These are phyloP conservation scores for Aspergillus incahuasiensis DNA, from an alignment of 495 filamentous ascomycete species.

Conservation along the genomic window DNA sequence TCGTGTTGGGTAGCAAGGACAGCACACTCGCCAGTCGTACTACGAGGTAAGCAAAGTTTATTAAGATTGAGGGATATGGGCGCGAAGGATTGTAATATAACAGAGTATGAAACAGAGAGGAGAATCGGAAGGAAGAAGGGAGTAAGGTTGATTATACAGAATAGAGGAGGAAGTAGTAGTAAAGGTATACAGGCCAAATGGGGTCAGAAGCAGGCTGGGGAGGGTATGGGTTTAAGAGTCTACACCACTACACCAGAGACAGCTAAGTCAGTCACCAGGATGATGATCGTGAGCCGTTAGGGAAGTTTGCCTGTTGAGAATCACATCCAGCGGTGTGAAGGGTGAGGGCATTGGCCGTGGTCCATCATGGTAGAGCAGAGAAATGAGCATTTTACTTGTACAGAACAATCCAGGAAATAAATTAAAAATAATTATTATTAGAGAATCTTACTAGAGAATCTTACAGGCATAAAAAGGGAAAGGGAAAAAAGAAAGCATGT, in stretches of 20 bases:
- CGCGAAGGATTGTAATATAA: slow-evolving; percentile 6
- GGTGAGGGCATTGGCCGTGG: neutral
- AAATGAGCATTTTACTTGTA: neutral
- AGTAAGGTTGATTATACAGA: neutral
- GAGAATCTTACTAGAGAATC: too few relatives aligned
- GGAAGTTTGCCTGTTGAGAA: slow-evolving; percentile 1
- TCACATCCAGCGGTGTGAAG: slow-evolving; percentile 9
- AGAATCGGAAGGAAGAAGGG: neutral
- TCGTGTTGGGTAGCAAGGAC: slow-evolving; percentile 12
- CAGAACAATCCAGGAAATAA: neutral
- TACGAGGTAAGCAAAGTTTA: slow-evolving; percentile 8
- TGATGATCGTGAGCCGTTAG: slow-evolving; percentile 6
- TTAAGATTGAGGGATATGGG: slow-evolving; percentile 9
- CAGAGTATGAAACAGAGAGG: slow-evolving; percentile 5
- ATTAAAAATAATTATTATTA: neutral
- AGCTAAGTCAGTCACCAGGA: neutral
- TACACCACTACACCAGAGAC: slow-evolving; percentile 1
- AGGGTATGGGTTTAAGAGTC: slow-evolving; percentile 7
- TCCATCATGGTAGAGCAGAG: neutral
- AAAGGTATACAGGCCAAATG: slow-evolving; percentile 7
- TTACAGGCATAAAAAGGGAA: too few relatives aligned
- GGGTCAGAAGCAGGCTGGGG: slow-evolving; percentile 1
- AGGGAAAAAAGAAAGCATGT: slow-evolving; percentile 5
- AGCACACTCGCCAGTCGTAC: slow-evolving; percentile 5
- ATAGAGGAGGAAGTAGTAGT: neutral